Conservation (phyloP, 2,329 filamentous ascomycete species). For the Juglanconis sp. region DNA sequence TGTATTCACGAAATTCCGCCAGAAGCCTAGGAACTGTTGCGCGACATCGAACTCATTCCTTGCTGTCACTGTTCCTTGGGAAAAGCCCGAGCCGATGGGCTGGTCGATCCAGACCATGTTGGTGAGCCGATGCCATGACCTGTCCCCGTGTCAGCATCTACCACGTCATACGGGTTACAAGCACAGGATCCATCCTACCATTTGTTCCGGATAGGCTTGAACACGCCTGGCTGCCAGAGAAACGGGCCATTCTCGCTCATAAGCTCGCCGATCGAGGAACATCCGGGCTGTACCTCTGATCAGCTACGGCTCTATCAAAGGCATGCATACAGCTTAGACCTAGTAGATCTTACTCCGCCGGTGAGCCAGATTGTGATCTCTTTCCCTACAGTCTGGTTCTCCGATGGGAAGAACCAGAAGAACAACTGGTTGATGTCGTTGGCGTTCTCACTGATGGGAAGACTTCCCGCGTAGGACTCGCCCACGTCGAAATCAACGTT, state of each 20-base stretch:
- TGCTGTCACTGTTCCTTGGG: conserved; percentile 59
- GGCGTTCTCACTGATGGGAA: conserved; percentile 51
- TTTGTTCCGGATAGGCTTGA: conserved; percentile 57
- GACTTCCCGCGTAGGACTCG: conserved; percentile 58
- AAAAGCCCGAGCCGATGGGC: conserved; percentile 62
- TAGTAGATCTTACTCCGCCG: conserved; percentile 35
- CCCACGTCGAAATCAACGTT: conserved; percentile 65
- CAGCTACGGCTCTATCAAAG: not conserved
- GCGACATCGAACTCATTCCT: conserved; percentile 63
- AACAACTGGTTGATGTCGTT: conserved; percentile 43
- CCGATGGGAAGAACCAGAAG: conserved; percentile 63
- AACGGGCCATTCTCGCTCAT: conserved; percentile 73
- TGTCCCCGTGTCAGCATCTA: not conserved
- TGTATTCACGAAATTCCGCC: conserved; percentile 68
- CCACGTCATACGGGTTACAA: not conserved
- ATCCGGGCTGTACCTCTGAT: conserved; percentile 38
- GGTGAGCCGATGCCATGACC: conserved; percentile 65
- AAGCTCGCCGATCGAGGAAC: conserved; percentile 60
- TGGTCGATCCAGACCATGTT: conserved; percentile 74
- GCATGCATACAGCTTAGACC: not conserved
- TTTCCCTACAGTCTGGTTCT: conserved; percentile 42
- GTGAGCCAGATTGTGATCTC: conserved; percentile 60
- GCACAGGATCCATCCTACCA: conserved; percentile 39
- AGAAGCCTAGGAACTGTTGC: conserved; percentile 68
- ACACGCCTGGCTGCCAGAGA: conserved; percentile 64